Evolutionary conservation across 1,139 yeast genomes (phyloP).

Genomic region (Candida sojae): DNA sequence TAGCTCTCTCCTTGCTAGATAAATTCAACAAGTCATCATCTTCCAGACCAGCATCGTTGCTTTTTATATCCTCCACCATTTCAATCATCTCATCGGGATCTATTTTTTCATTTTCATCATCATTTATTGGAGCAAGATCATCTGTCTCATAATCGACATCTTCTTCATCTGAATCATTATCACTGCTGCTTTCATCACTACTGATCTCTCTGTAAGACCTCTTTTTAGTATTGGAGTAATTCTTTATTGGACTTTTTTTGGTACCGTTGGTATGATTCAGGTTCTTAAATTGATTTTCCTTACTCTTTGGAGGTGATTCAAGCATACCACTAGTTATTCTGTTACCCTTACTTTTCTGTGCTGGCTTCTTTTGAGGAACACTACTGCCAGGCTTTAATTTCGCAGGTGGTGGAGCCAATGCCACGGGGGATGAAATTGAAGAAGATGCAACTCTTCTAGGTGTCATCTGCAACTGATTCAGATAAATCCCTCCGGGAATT

Average conservation of each 20-base stretch:
- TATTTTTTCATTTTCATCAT: constrained; percentile 1
- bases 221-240: not conserved
- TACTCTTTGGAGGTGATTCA: constrained; percentile 28
- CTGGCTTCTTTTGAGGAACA: constrained; percentile 28
- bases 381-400: constrained; percentile 15
- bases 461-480: constrained; percentile 20
- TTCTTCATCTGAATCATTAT: not conserved
- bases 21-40: not conserved
- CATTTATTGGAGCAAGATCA: not conserved
- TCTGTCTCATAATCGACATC: not conserved
- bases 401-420: constrained; percentile 40
- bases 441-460: constrained; percentile 5
- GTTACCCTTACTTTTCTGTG: constrained; percentile 12
- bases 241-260: not conserved
- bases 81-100: not conserved
- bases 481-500: constrained; percentile 5
- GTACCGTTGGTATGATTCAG: not conserved
- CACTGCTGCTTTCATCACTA: not conserved
- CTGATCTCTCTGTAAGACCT: not conserved
- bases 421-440: constrained; percentile 13
- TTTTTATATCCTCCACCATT: not conserved
- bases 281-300: not conserved
- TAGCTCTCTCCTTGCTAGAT: not conserved
- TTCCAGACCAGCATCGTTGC: not conserved
- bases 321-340: constrained; percentile 75